These are phyloP conservation scores for Eucalyptus lansdowneana DNA, from an alignment of 345 rosid species.

Conservation along the genomic window DNA sequence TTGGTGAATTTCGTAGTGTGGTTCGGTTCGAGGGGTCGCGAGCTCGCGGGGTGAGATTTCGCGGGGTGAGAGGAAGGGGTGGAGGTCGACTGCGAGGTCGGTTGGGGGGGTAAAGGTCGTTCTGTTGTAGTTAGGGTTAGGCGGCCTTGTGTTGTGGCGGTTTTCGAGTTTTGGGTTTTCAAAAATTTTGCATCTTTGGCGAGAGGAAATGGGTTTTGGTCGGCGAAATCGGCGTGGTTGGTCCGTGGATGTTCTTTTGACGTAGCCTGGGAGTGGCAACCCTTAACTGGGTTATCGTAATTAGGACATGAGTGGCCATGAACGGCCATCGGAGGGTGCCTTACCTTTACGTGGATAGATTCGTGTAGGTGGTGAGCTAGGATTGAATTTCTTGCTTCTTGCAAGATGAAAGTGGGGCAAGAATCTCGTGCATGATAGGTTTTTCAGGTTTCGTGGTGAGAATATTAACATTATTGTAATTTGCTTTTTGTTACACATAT, in stretches of 20 bases:
- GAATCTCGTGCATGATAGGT: background rate
- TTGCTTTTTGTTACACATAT: background rate
- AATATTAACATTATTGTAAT: background rate
- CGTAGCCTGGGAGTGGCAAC: background rate
- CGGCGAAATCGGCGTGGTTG: background rate
- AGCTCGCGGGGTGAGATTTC: background rate
- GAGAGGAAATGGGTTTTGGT: background rate
- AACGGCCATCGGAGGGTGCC: background rate
- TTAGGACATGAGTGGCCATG: background rate
- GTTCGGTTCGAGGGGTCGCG: background rate
- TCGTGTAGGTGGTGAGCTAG: background rate
- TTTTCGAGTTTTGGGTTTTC: background rate
- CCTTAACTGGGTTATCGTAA: background rate
- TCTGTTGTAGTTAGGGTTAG: background rate
- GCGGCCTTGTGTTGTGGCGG: background rate
- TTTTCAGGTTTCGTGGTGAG: background rate
- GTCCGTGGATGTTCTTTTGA: background rate
- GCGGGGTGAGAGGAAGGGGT: background rate
- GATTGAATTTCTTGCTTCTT: background rate
- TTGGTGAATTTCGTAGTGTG: background rate
- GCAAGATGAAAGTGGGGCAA: background rate
- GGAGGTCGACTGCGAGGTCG: background rate
- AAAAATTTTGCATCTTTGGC: background rate
- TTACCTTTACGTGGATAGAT: background rate
- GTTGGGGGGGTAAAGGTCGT: background rate